Conservation (phyloP, 345 rosid species). For the Citrus inodora region DNA sequence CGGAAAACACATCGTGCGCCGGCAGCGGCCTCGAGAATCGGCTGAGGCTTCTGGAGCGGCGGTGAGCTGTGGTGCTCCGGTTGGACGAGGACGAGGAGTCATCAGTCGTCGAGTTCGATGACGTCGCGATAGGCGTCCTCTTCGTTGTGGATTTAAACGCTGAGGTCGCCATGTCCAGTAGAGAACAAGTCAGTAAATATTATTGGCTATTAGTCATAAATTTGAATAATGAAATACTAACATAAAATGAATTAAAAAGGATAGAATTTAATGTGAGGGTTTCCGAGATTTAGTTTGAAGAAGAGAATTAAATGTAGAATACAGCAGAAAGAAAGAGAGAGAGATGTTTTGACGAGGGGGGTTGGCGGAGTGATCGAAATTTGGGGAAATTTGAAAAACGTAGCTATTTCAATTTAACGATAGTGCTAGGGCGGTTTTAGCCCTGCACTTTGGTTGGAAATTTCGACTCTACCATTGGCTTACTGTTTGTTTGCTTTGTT, state of each 20-base stretch:
- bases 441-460: background rate
- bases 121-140: constrained; percentile 41
- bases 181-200: background rate
- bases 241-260: too few species aligned
- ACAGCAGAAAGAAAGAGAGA: background rate
- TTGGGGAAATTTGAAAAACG: constrained; percentile 12
- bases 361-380: constrained; percentile 22
- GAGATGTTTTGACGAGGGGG: background rate
- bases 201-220: background rate
- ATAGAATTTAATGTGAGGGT: background rate
- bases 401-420: background rate
- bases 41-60: constrained; percentile 85
- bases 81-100: constrained; percentile 44
- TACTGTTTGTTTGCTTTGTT: background rate
- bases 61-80: constrained; percentile 38
- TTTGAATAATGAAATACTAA: background rate
- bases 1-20: constrained; percentile 29
- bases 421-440: background rate
- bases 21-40: constrained; percentile 60
- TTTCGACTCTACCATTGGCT: constrained; percentile 5
- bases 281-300: background rate
- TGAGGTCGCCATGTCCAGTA: constrained; percentile 61
- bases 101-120: constrained; percentile 34
- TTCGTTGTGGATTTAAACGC: constrained; percentile 63
- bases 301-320: background rate